Percentiles rank a stretch among this genome's conserved stretches.
Conservation (phyloP, 768 basidiomycete species). For the Butyriboletus loyo region DNA sequence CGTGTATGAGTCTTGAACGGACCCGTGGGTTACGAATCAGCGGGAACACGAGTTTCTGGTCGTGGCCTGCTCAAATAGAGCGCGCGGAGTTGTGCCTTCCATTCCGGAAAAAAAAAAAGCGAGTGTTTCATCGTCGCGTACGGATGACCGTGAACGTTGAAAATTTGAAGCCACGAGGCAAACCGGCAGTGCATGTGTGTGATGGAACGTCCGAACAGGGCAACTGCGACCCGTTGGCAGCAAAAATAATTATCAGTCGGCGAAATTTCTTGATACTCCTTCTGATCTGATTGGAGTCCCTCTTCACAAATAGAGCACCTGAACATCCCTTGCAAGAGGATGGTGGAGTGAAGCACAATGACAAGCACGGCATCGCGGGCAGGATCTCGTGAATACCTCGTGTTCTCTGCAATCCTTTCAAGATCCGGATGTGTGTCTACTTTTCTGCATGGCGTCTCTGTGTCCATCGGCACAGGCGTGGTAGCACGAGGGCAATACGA, state of each 20-base stretch:
- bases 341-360: constrained; percentile 42
- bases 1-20: constrained; percentile 18
- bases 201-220: constrained; percentile 4
- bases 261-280: too few relatives aligned
- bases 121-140: constrained; percentile 12
- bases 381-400: constrained; percentile 62
- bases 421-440: constrained; percentile 39
- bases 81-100: constrained; percentile 20
- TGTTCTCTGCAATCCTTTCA: constrained; percentile 11
- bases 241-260: too few relatives aligned
- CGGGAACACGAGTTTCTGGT: constrained; percentile 25
- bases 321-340: not conserved
- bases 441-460: constrained; percentile 33
- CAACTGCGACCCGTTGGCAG: not conserved
- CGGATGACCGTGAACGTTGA: not conserved
- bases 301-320: constrained; percentile 30
- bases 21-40: constrained; percentile 14
- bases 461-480: constrained; percentile 45
- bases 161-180: constrained; percentile 25
- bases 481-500: constrained; percentile 22
- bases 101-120: constrained; percentile 10
- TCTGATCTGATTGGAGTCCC: constrained; percentile 16
- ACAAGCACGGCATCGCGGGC: constrained; percentile 73
- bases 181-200: constrained; percentile 1
- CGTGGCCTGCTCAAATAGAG: constrained; percentile 26